phyloP scores from a whole-genome alignment of 768 basidiomycete genomes.

The Leucocoprinus leucothites region DNA sequence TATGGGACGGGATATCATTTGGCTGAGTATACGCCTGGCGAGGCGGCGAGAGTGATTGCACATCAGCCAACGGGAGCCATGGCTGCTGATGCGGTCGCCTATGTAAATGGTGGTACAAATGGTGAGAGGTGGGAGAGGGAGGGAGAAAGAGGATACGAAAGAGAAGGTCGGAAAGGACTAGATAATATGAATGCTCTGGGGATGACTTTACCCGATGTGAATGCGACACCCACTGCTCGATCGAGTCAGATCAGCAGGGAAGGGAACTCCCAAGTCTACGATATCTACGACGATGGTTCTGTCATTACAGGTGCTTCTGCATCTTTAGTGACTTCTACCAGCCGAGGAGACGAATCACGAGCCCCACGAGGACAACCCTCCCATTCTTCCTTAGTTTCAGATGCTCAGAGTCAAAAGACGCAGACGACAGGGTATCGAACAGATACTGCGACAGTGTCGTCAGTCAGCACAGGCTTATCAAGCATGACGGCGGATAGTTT shows the following conservation, averaged over 20 bases:
- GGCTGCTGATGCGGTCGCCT: background rate
- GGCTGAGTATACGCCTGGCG: conserved; percentile 9
- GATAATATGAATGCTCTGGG: conserved; percentile 2
- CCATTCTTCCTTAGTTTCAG: background rate
- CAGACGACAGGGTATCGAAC: conserved; percentile 2
- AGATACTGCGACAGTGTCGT: conserved; percentile 1
- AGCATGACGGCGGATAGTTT: background rate
- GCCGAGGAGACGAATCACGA: background rate
- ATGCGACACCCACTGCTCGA: background rate
- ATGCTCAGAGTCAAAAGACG: conserved; percentile 2
- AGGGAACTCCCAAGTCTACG: conserved; percentile 6
- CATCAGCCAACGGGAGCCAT: background rate
- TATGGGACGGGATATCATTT: conserved; percentile 22
- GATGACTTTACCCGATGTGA: background rate
- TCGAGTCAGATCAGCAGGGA: conserved; percentile 4
- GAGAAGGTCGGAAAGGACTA: background rate
- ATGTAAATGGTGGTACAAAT: conserved; percentile 2
- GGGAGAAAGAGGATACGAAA: background rate
- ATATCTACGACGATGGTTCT: background rate
- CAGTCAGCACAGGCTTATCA: background rate
- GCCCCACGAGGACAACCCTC: background rate
- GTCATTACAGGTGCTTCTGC: background rate
- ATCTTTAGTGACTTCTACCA: background rate
- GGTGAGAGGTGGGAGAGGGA: conserved; percentile 7
- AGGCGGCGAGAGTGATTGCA: background rate